These are phyloP conservation scores for Kodamaea arcana DNA, from an alignment of 1,139 yeast species.

Conservation along the genomic window DNA sequence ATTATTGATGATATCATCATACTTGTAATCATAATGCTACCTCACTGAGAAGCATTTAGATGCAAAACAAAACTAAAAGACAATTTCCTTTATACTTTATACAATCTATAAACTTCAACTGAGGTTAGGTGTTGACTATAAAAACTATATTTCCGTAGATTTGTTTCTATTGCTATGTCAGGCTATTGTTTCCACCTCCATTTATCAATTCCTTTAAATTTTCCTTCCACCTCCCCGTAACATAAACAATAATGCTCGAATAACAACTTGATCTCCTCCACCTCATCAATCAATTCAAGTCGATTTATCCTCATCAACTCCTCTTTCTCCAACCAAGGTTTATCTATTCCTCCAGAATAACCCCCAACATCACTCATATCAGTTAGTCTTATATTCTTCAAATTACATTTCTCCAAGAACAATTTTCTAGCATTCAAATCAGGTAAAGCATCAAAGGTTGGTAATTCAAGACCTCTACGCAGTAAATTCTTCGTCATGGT, in stretches of 20 bases:
- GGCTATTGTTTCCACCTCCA: no score
- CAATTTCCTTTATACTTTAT: no score
- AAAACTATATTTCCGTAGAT: no score
- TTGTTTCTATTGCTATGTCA: no score
- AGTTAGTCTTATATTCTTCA: slow-evolving; percentile 29
- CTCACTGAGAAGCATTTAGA: no score
- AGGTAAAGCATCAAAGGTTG: slow-evolving; percentile 40
- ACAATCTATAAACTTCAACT: no score
- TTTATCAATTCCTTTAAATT: neutral
- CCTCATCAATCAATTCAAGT: slow-evolving; percentile 81
- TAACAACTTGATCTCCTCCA: slow-evolving; percentile 76
- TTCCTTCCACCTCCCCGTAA: slow-evolving; percentile 14
- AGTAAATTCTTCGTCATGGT: slow-evolving; percentile 77
- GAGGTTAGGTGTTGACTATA: no score
- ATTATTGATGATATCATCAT: no score
- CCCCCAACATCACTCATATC: slow-evolving; percentile 61
- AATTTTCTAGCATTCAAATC: slow-evolving; percentile 38
- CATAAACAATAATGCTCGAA: slow-evolving; percentile 71
- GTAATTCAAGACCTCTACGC: slow-evolving; percentile 69
- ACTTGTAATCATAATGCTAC: no score
- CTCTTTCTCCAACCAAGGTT: slow-evolving; percentile 40
- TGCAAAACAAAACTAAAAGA: no score
- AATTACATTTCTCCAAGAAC: slow-evolving; percentile 27
- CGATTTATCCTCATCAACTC: slow-evolving; percentile 54
- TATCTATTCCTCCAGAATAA: slow-evolving; percentile 13